Base-by-base conservation (phyloP, 192 early-diverging fungal genomes). In the Entomortierella beljakovae region DNA sequence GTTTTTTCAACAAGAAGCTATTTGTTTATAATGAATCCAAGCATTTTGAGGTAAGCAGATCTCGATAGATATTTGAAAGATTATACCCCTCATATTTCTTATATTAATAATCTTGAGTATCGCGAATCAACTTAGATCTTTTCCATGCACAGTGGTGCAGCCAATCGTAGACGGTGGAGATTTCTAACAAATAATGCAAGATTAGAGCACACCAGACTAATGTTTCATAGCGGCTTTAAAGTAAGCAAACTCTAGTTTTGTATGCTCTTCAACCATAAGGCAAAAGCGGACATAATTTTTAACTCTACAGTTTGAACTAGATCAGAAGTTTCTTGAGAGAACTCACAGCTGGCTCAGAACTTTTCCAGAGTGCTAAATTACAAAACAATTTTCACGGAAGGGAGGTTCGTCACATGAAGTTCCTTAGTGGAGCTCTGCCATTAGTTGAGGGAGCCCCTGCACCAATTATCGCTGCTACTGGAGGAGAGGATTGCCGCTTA, bases 61-160 rank as follows among this genome's bases (percentile, higher is more conserved):
- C 13, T 35, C 2, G 35, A 2, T 37, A 16, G 22, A 8, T 57
- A 23, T 29, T 69, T 32, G 31, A 6, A 32, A 4, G 6, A 53
- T 25, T 5, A 7, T 50, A 18, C 49, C n/a, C 35, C 35, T 6
- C 32, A 34, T 57, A 15, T 32, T 33, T 20, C 31, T 33, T 34
- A 3, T 40, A 31, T 15, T 37, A n/a, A n/a, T n/a, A n/a, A n/a
- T n/a, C n/a, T n/a, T n/a, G n/a, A n/a, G n/a, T n/a, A n/a, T n/a
- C n/a, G n/a, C n/a, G n/a, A n/a, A n/a, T 11, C 34, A 18, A 18
- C 23, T 18, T 68, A 83, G 83, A 84, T 89, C 52, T 80, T 92
- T 34, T 89, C 91, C 2, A 81, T 94, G 20, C 85, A 79, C 0
- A 94, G 94, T 79, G 93, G 93, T 33, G 94, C 91, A 46, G 92